Percentiles rank a stretch among this genome's conserved stretches.
Conservation (phyloP, 768 basidiomycete species). For the Serendipita sp. region DNA sequence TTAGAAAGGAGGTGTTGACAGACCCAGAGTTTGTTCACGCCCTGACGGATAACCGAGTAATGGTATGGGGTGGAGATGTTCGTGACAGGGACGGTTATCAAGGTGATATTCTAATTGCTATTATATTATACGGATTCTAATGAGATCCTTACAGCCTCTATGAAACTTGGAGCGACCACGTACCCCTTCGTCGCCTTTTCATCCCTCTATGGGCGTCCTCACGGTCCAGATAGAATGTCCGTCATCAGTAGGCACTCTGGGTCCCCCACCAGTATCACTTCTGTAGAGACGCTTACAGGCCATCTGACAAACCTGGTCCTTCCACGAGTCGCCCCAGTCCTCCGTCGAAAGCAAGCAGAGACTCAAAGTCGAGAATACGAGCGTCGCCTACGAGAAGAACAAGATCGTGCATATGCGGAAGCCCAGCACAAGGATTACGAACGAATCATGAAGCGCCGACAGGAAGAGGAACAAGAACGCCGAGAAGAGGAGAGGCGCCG, state of each 20-base stretch:
- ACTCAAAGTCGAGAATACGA: slow-evolving; percentile 22
- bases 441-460: slow-evolving; percentile 41
- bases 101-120: slow-evolving; percentile 23
- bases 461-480: slow-evolving; percentile 22
- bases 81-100: slow-evolving; percentile 69
- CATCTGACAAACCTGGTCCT: slow-evolving; percentile 60
- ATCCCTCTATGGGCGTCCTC: slow-evolving; percentile 53
- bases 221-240: slow-evolving; percentile 40
- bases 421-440: slow-evolving; percentile 51
- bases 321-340: slow-evolving; percentile 65
- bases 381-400: slow-evolving; percentile 24
- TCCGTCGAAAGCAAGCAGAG: slow-evolving; percentile 41
- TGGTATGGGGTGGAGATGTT: slow-evolving; percentile 90
- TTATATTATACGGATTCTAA: not conserved
- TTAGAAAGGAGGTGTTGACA: slow-evolving; percentile 64
- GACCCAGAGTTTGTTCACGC: slow-evolving; percentile 52
- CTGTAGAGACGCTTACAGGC: slow-evolving; percentile 41
- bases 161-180: slow-evolving; percentile 73
- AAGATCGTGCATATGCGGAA: slow-evolving; percentile 63
- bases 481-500: slow-evolving; percentile 9
- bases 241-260: slow-evolving; percentile 81
- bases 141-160: slow-evolving; percentile 27
- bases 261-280: slow-evolving; percentile 36
- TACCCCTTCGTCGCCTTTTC: slow-evolving; percentile 90
- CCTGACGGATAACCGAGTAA: slow-evolving; percentile 54